Evolutionary conservation across 2,329 filamentous ascomycete species (phyloP).

Genomic region (Colletotrichum musae): DNA sequence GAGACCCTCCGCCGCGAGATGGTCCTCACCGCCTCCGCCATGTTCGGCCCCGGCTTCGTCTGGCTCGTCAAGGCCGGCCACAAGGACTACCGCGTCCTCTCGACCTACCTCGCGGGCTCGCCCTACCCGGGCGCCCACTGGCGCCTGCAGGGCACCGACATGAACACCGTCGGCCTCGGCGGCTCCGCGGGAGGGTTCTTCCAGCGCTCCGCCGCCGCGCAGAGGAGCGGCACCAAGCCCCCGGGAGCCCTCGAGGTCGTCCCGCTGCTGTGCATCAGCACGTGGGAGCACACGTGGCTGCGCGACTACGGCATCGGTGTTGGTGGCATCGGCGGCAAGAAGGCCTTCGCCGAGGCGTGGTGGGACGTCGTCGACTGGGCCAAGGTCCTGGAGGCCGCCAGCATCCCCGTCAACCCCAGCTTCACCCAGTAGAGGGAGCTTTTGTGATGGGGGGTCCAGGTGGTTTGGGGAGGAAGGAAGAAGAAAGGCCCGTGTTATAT

Average conservation of each 20-base stretch:
- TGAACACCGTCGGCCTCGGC: constrained; percentile 72
- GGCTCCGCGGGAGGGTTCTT: constrained; percentile 56
- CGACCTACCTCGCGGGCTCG: constrained; percentile 92
- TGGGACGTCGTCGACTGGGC: constrained; percentile 93
- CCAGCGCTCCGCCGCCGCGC: constrained; percentile 52
- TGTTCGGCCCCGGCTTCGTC: constrained; percentile 98
- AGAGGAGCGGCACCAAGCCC: constrained; percentile 56
- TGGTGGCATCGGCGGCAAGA: constrained; percentile 79
- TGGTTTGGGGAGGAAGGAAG: background rate
- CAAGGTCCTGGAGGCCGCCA: constrained; percentile 67
- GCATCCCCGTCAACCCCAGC: constrained; percentile 28
- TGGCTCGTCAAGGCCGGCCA: constrained; percentile 82
- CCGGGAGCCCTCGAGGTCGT: constrained; percentile 78
- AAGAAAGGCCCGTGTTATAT: background rate
- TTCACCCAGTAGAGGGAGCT: constrained; percentile 19
- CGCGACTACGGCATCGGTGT: constrained; percentile 78
- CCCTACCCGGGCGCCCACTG: constrained; percentile 90
- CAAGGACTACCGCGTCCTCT: constrained; percentile 76
- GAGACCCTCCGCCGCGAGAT: constrained; percentile 87
- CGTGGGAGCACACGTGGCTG: constrained; percentile 96
- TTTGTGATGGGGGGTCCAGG: background rate
- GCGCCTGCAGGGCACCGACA: constrained; percentile 78
- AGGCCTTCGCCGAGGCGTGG: constrained; percentile 82
- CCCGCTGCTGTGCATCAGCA: constrained; percentile 92
- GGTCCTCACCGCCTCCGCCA: constrained; percentile 83